Percentiles rank a stretch among this genome's conserved stretches.
These are phyloP conservation scores for Fraxinus cuspidata DNA, from an alignment of 257 asterid genomes.

Conservation along the genomic window DNA sequence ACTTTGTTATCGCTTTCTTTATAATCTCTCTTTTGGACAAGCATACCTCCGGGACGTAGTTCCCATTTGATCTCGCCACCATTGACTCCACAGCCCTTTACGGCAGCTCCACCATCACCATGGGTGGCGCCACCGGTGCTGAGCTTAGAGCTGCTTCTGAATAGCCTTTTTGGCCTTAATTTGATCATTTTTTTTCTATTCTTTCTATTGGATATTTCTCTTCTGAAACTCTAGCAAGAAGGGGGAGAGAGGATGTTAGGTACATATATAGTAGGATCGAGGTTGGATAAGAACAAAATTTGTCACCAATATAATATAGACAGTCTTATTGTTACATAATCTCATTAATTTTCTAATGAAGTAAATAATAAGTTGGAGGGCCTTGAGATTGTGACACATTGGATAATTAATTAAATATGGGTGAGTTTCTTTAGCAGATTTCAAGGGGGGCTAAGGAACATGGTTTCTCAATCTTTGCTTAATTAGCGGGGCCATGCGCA, in stretches of 20 bases:
- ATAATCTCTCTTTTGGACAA: constrained; percentile 69
- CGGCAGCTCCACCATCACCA: neutral
- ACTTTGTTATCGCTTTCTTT: constrained; percentile 36
- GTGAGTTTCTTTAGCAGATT: constrained; percentile 32
- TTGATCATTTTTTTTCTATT: constrained; percentile 48
- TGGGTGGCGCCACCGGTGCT: constrained; percentile 12
- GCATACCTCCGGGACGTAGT: constrained; percentile 86
- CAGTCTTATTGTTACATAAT: constrained; percentile 14
- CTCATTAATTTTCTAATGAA: neutral
- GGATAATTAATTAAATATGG: neutral
- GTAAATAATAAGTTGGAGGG: constrained; percentile 18
- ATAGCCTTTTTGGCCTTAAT: constrained; percentile 64
- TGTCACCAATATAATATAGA: constrained; percentile 28
- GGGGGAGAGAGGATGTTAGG: constrained; percentile 26
- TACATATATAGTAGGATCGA: constrained; percentile 44
- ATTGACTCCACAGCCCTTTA: neutral
- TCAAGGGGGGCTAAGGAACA: constrained; percentile 50
- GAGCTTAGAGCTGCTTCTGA: constrained; percentile 55
- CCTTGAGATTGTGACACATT: constrained; percentile 36
- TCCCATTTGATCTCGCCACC: constrained; percentile 73
- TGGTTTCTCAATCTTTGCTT: constrained; percentile 35
- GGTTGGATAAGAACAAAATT: constrained; percentile 34
- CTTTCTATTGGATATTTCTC: neutral
- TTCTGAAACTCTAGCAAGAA: neutral
- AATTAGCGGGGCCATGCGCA: constrained; percentile 37